phyloP scores from a whole-genome alignment of 345 rosid species.

The Ceriops decandra region DNA sequence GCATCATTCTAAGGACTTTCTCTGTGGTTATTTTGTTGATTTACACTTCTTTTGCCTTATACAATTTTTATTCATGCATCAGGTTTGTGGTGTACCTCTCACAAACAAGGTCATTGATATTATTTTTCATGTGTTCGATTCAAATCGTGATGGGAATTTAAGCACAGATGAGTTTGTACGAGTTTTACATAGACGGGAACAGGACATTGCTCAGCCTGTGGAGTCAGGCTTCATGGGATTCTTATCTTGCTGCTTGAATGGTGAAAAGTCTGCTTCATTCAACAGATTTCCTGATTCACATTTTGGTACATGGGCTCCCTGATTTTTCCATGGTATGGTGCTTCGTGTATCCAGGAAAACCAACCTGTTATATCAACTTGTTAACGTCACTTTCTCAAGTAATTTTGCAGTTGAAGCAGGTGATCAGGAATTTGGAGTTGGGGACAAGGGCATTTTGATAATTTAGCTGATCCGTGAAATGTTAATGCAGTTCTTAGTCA shows the following conservation, averaged over 20 bases:
- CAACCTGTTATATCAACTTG: neutral
- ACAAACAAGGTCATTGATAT: slow-evolving; percentile 64
- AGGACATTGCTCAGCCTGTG: slow-evolving; percentile 63
- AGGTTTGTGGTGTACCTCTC: slow-evolving; percentile 72
- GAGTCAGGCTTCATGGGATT: slow-evolving; percentile 44
- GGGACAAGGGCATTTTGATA: neutral
- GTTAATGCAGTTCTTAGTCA: neutral
- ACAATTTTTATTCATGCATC: slow-evolving; percentile 1
- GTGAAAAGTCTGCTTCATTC: slow-evolving; percentile 30
- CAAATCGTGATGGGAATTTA: slow-evolving; percentile 62
- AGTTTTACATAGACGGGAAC: slow-evolving; percentile 58
- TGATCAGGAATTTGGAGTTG: slow-evolving; percentile 1
- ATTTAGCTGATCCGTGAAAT: neutral
- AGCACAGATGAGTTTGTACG: slow-evolving; percentile 68
- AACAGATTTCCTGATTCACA: slow-evolving; percentile 23
- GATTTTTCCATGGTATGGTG: no score
- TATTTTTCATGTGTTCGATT: slow-evolving; percentile 74
- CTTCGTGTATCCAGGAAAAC: neutral
- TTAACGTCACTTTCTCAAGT: neutral
- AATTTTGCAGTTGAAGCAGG: slow-evolving; percentile 1
- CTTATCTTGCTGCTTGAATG: slow-evolving; percentile 40
- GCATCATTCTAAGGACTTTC: no score
- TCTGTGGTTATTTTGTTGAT: neutral
- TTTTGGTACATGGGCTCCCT: neutral
- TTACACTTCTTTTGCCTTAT: neutral